Evolutionary conservation across 73 alveolate species (phyloP), one percentile per base, ranked within the genome.

Genomic region (Effrenium voratum): DNA sequence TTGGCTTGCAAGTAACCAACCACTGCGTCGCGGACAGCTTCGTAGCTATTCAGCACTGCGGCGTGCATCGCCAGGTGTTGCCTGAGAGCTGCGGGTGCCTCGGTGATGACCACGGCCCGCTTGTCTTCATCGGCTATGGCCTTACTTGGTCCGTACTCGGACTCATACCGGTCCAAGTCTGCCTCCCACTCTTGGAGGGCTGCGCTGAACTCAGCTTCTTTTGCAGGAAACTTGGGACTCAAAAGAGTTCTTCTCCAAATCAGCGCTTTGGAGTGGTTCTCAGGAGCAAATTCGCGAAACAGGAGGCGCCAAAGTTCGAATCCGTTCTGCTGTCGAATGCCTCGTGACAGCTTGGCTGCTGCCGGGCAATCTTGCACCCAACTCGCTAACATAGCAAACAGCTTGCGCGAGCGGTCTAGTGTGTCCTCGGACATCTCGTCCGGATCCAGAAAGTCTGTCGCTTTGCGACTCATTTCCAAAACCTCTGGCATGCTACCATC

Each of bases 161-260:
- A 19, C n/a, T 44, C 72, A 47, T 80, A 80, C 72, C 44, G 4
- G 44, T 46, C 91, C 28, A 80, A 8, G 66, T 46, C 91, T 0
- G 91, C 91, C n/a, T 80, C 91, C 91, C 70, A 80, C 22, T 80
- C 91, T 32, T 80, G 91, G 34, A 45, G 66, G 0, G 91, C 91
- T 5, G 66, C 49, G 0, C 59, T n/a, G 66, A 77, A 77, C 66
- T 45, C 68, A 0, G 34, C 30, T 41, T 77, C 88, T 3, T 45
- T 41, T 5, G 66, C 5, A 19, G 88, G 66, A 19, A 43, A 44
- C 45, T 45, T 38, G 4, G 59, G 41, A 13, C 28, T 13, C 28
- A 13, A 57, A 32, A 32, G 43, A 12, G 43, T 13, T n/a, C 70
- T 15, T 41, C 91, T 15, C 91, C 91, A 80, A 10, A 47, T 30